A percentile compares a stretch with the other conserved stretches of the same genome.
Conservation (phyloP, 352 stramenopile genomes). For the Pythium volutum region DNA sequence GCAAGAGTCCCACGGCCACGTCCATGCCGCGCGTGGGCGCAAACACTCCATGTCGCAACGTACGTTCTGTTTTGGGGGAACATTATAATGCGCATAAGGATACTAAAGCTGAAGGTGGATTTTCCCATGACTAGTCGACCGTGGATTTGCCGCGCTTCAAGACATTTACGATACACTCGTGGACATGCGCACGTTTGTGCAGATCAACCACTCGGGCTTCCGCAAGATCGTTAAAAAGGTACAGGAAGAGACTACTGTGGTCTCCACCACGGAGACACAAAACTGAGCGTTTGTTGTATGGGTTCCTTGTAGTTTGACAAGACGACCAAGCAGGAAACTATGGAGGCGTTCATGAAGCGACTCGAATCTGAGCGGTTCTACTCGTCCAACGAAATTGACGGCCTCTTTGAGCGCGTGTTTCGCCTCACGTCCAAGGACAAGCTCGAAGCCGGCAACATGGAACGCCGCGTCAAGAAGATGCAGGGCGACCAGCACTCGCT, state of each 20-base stretch:
- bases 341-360: conserved; percentile 79
- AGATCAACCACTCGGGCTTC: conserved; percentile 92
- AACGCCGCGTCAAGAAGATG: conserved; percentile 76
- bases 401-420: conserved; percentile 77
- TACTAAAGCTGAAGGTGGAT: too few relatives aligned
- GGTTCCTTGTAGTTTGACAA: conserved; percentile 97
- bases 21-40: conserved; percentile 54
- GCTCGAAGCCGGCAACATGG: conserved; percentile 86
- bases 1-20: conserved; percentile 69
- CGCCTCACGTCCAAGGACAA: conserved; percentile 84
- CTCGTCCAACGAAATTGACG: conserved; percentile 70
- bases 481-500: conserved; percentile 82
- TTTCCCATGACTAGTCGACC: too few relatives aligned
- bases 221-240: conserved; percentile 94
- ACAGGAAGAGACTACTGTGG: not conserved
- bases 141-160: conserved; percentile 79
- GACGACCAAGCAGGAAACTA: conserved; percentile 64
- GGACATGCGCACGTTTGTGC: conserved; percentile 87
- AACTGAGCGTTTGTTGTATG: too few relatives aligned
- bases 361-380: conserved; percentile 80
- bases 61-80: conserved; percentile 16
- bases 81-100: too few relatives aligned
- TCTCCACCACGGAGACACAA: not conserved
- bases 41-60: conserved; percentile 55
- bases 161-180: conserved; percentile 90